phyloP scores from a whole-genome alignment of 2,329 filamentous ascomycete genomes.

The Sclerotinia borealis region DNA sequence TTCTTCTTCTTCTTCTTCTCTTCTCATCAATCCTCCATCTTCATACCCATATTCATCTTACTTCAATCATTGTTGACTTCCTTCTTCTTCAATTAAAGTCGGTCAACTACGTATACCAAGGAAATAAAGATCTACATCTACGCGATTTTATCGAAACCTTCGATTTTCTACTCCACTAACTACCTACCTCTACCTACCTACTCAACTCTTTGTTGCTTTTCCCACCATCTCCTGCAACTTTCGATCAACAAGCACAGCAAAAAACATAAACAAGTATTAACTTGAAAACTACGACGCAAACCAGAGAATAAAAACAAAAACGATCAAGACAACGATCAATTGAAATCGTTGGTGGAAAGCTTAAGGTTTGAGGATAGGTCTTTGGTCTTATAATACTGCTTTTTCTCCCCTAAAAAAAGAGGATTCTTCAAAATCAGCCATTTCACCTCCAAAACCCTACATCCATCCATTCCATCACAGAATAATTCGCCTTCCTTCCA shows the following conservation, averaged over 20 bases:
- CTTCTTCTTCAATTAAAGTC: background rate
- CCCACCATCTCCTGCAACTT: background rate
- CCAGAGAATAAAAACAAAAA: background rate
- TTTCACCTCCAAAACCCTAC: constrained; percentile 22
- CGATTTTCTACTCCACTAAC: background rate
- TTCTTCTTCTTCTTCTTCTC: no score
- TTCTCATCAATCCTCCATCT: background rate
- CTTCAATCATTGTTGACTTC: background rate
- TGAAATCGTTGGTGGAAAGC: constrained; percentile 25
- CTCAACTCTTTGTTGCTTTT: background rate
- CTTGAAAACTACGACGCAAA: background rate
- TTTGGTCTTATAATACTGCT: constrained; percentile 34
- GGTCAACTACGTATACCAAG: background rate
- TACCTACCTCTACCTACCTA: no score
- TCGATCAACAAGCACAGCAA: constrained; percentile 6
- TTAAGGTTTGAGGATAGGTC: constrained; percentile 35
- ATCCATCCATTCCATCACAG: constrained; percentile 17
- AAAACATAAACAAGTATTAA: background rate
- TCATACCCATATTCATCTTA: background rate
- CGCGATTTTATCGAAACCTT: background rate
- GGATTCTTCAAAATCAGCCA: constrained; percentile 28
- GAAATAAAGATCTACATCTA: constrained; percentile 8
- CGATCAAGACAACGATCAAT: constrained; percentile 16
- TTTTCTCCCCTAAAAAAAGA: constrained; percentile 21
- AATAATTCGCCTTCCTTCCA: constrained; percentile 17